Base-by-base conservation (phyloP, 129 eudicot species). In the Tanacetum coccineum region DNA sequence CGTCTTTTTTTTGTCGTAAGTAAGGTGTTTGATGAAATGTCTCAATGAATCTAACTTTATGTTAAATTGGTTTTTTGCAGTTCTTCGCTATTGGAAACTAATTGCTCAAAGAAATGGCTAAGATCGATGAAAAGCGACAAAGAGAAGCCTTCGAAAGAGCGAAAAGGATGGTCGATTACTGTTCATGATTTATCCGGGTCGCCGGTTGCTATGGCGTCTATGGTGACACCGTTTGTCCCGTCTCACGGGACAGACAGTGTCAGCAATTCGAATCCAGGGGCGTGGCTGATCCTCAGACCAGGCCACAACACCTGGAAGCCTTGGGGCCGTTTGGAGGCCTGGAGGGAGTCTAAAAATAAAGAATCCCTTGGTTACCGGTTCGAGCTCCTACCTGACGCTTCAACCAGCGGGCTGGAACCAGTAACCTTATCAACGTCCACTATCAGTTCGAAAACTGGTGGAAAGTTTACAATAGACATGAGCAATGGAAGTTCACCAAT, bases 211-310 rank as follows among this genome's bases (percentile, higher is more conserved):
- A 86, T 92, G 60, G 99, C 99, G 17, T 89, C 97, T 14, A 94
- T 89, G 97, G 97, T 94, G 50, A 89, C 97, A 2, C 99, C 99
- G 0, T 94, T 94, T 57, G 97, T 94, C 6, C 95, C 99, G 2
- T 89, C 97, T 47, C 87, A 71, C 3, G 95, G 95, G 20, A 70
- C 84, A 5, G 73, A 94, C 66, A 76, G 80, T 7, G 99, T 94
- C 26, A 77, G 95, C 83, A 64, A 67, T 8, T 89, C 97, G 28
- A 94, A 89, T 65, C 99, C 99, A 0, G 99, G 99, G 22, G 99
- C 94, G 6, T 94, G 99, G 99, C 93, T 94, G 55, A 89, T 94
- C 55, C 83, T 94, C 12, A 73, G 96, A 19, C 99, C 99, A 2
- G 95, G 88, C 9, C 85, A 87, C 2, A 72, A 67, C 59, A 94